These are phyloP conservation scores for Chlamydomonas schloesseri DNA, from an alignment of 139 green algal genomes.

Conservation along the genomic window DNA sequence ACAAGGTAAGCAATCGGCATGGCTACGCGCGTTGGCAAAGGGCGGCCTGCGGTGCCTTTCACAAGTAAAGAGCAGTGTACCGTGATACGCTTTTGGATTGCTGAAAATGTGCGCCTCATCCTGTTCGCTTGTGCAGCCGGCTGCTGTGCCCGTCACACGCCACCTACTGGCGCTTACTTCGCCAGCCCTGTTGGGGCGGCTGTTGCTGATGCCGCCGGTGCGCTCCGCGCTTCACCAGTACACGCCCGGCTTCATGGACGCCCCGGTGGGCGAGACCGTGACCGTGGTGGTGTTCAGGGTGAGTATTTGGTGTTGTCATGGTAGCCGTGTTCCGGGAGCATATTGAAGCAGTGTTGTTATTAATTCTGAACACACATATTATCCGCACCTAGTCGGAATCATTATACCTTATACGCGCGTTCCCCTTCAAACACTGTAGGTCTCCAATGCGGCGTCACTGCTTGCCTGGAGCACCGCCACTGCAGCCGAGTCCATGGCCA, in stretches of 20 bases:
- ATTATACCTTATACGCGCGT: too few species aligned
- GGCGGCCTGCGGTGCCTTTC: too few species aligned
- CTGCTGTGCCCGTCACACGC: neutral
- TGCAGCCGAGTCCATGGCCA: neutral
- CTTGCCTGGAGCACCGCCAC: neutral
- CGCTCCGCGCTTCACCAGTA: conserved; percentile 3
- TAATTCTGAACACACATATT: too few species aligned
- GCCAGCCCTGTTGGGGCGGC: neutral
- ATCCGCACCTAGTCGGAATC: too few species aligned
- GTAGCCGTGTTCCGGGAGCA: too few species aligned
- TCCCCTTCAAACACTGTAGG: too few species aligned
- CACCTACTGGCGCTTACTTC: neutral
- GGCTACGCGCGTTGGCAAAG: too few species aligned
- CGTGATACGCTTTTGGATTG: too few species aligned
- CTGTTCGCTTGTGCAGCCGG: neutral
- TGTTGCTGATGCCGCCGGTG: neutral
- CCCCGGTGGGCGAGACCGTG: neutral
- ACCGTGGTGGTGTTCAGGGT: conserved; percentile 11
- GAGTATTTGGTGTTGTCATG: too few species aligned
- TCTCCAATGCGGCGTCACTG: neutral
- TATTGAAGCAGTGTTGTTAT: too few species aligned
- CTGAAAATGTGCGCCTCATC: neutral
- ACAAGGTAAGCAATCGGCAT: too few species aligned
- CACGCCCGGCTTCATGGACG: conserved; percentile 1
- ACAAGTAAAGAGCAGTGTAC: too few species aligned